Percentiles rank a stretch among this genome's conserved stretches.
phyloP scores from a whole-genome alignment of 129 eudicot genomes.

The Artemisia annua region DNA sequence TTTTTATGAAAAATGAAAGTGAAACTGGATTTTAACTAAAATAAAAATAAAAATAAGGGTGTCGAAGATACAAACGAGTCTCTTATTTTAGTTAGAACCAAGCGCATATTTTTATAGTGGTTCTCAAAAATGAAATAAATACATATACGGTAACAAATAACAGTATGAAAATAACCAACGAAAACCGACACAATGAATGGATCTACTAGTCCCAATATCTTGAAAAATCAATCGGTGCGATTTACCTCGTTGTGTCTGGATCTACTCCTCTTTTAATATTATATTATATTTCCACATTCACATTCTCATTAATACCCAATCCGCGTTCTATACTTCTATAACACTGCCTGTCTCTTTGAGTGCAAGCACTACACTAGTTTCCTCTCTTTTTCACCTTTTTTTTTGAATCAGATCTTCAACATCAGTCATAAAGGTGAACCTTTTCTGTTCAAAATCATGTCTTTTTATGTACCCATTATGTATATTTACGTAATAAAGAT shows the following conservation, averaged over 20 bases:
- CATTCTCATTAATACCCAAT: background rate
- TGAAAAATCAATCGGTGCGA: slow-evolving; percentile 16
- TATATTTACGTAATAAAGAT: too few relatives aligned
- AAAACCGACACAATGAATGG: background rate
- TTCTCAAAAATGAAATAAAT: background rate
- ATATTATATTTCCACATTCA: background rate
- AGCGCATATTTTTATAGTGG: too few relatives aligned
- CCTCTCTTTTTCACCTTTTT: background rate
- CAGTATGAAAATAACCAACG: background rate
- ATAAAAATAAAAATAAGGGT: too few relatives aligned
- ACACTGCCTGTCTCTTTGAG: background rate
- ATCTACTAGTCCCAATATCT: background rate
- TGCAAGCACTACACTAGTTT: too few relatives aligned
- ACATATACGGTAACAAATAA: background rate
- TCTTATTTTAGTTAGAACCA: too few relatives aligned
- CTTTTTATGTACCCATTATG: background rate
- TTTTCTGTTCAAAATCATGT: background rate
- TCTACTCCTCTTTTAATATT: background rate
- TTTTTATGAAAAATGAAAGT: too few relatives aligned
- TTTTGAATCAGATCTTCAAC: background rate
- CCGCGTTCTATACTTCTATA: slow-evolving; percentile 5
- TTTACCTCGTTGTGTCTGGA: background rate
- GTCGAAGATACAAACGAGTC: too few relatives aligned
- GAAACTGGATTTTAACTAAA: too few relatives aligned
- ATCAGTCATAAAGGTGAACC: background rate